These are phyloP conservation scores for Tricholoma hemisulphureum DNA, from an alignment of 768 basidiomycete genomes.

Conservation along the genomic window DNA sequence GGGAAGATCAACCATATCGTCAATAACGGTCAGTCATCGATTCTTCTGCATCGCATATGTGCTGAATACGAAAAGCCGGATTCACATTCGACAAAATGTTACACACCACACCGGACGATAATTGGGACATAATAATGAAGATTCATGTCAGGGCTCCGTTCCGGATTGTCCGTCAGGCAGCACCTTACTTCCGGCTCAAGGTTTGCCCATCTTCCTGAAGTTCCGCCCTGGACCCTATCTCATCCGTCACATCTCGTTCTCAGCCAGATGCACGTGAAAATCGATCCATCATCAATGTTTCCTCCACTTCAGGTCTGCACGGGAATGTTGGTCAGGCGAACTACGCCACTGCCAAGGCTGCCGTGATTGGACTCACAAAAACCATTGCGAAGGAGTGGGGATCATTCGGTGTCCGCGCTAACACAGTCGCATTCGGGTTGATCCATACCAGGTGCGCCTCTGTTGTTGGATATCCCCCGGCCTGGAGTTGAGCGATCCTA, in stretches of 20 bases:
- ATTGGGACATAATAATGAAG: constrained; percentile 78
- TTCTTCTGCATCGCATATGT: background rate
- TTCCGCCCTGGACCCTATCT: background rate
- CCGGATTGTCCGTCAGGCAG: constrained; percentile 79
- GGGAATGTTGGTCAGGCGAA: constrained; percentile 86
- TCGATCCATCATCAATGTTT: constrained; percentile 78
- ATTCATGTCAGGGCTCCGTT: constrained; percentile 87
- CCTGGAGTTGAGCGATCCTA: background rate
- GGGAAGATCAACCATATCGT: constrained; percentile 87
- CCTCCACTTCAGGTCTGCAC: constrained; percentile 79
- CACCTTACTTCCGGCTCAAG: constrained; percentile 83
- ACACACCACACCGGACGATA: constrained; percentile 81
- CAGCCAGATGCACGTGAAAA: constrained; percentile 60
- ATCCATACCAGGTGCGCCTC: constrained; percentile 66
- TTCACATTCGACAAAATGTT: constrained; percentile 88
- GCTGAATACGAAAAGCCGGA: constrained; percentile 42
- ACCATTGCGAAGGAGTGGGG: constrained; percentile 91
- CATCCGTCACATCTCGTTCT: background rate
- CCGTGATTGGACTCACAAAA: constrained; percentile 77
- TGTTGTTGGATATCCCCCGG: background rate
- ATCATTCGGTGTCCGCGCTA: constrained; percentile 74
- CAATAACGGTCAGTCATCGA: constrained; percentile 69
- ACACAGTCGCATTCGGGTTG: constrained; percentile 76
- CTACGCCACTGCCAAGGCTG: constrained; percentile 78
- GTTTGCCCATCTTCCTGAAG: constrained; percentile 20